phyloP scores from a whole-genome alignment of 352 stramenopile genomes.

The Globisporangium barbulae region DNA sequence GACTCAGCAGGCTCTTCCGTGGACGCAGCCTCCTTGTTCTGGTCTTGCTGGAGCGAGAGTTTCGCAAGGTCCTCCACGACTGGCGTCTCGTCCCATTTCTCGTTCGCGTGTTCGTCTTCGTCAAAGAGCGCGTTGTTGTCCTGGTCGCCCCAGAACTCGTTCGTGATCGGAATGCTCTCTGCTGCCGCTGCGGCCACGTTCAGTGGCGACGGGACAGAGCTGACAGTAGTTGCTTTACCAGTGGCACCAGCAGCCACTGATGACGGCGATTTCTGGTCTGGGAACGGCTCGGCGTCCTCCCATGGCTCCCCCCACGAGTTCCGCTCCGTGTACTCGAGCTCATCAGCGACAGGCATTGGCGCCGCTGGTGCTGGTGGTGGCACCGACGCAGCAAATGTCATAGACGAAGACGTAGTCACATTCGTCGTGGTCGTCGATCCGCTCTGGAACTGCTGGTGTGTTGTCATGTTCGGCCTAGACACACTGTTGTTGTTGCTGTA shows the following conservation, averaged over 20 bases:
- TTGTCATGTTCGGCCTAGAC: background rate
- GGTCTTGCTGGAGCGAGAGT: constrained; percentile 10
- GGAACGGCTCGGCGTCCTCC: constrained; percentile 12
- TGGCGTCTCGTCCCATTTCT: constrained; percentile 33
- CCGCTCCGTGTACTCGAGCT: constrained; percentile 20
- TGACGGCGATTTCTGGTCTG: constrained; percentile 10
- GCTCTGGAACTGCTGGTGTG: constrained; percentile 6
- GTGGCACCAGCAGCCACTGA: background rate
- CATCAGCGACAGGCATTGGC: constrained; percentile 15
- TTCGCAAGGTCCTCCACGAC: constrained; percentile 16
- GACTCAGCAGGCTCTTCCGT: background rate
- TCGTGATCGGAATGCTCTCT: constrained; percentile 20
- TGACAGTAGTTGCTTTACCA: background rate
- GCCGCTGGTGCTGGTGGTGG: constrained; percentile 11
- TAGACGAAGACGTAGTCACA: background rate
- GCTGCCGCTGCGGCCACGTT: constrained; percentile 5
- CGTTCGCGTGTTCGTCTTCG: constrained; percentile 47
- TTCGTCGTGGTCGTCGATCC: background rate
- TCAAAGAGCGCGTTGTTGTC: constrained; percentile 59
- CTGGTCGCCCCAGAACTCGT: constrained; percentile 64
- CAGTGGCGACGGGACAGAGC: background rate
- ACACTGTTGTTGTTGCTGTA: constrained; percentile 1
- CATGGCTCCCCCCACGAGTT: constrained; percentile 19
- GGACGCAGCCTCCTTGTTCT: constrained; percentile 21
- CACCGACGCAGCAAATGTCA: constrained; percentile 12